phyloP scores from a whole-genome alignment of 768 basidiomycete species.

The Suillus subluteus region DNA sequence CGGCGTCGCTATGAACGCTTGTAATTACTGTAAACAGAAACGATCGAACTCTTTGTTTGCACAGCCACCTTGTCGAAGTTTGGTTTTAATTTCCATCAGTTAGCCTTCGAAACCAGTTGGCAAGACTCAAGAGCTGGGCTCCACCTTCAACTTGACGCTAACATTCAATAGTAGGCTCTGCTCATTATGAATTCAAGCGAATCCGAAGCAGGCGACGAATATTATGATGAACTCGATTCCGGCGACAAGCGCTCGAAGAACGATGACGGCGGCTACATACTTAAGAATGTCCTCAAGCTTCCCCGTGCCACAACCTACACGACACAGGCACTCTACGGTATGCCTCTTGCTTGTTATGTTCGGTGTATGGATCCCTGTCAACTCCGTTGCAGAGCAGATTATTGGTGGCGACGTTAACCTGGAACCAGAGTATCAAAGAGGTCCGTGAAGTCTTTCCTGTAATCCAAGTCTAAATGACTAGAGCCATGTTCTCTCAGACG shows the following conservation, averaged over 20 bases:
- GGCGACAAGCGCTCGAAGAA: constrained; percentile 3
- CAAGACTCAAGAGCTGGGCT: not conserved
- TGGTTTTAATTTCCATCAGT: constrained; percentile 2
- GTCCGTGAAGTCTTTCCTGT: constrained; percentile 34
- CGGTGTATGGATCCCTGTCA: not conserved
- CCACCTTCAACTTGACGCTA: not conserved
- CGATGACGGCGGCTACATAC: constrained; percentile 27
- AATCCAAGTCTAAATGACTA: not conserved
- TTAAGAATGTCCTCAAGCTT: constrained; percentile 52
- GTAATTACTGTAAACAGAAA: not conserved
- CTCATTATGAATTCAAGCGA: constrained; percentile 24
- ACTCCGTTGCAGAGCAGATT: constrained; percentile 57
- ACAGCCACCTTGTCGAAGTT: constrained; percentile 1
- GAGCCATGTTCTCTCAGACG: constrained; percentile 43
- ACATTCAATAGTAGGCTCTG: not conserved
- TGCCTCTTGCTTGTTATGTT: constrained; percentile 14
- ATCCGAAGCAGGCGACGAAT: constrained; percentile 25
- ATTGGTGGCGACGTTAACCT: constrained; percentile 64
- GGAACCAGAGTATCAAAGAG: constrained; percentile 81
- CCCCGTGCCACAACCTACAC: constrained; percentile 68
- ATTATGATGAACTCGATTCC: constrained; percentile 18
- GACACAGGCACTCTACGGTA: constrained; percentile 62
- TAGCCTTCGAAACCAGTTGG: not conserved
- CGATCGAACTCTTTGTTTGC: not conserved
- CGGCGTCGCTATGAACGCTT: not conserved